Evolutionary conservation across 805 yeast species (phyloP), one percentile per base, ranked within the genome.

Genomic region (Sugiyamaella lignohabitans): DNA sequence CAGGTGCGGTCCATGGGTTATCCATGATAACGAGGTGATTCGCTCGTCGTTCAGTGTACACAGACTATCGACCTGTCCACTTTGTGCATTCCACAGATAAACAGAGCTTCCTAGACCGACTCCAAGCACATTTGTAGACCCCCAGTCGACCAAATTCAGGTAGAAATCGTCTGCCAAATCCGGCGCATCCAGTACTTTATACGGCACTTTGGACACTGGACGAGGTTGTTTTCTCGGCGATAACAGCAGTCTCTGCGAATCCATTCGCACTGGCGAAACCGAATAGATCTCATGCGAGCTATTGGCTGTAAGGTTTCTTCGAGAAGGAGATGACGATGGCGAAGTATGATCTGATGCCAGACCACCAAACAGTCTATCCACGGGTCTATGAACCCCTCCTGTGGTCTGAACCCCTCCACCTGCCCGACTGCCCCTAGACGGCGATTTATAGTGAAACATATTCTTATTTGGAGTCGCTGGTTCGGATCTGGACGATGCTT

Each of bases 111-210:
- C 94, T 38, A 93, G 70, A 0, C 96, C 98, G 4, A 93, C 98
- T 1, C 91, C 96, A 36, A 93, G 68, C 29, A 85, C 69, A 63
- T 91, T 95, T 48, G 82, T 87, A 21, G 87, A 77, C 0, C 97
- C 95, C 98, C 98, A 91, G 62, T 93, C 98, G 1, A 93, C 84
- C 47, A 93, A 71, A 58, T 93, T 93, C 43, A 88, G 73, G 62
- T 91, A 91, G 60, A 89, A 91, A 62, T 91, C 98, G 62, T 93
- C 98, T 4, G 87, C 87, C 19, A 93, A 70, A 41, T 87, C 95
- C 0, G 98, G 98, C 0, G 98, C 98, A 67, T 91, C 98, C 38
- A 91, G 73, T 3, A 91, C 97, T 47, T 96, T 74, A 59, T 84
- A 88, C 0, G 98, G 98, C 1, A 88, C 86, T 59, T 84, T 86